These are phyloP conservation scores for Gamsiella multidivaricata DNA, from an alignment of 192 early-diverging fungal species.

Conservation along the genomic window DNA sequence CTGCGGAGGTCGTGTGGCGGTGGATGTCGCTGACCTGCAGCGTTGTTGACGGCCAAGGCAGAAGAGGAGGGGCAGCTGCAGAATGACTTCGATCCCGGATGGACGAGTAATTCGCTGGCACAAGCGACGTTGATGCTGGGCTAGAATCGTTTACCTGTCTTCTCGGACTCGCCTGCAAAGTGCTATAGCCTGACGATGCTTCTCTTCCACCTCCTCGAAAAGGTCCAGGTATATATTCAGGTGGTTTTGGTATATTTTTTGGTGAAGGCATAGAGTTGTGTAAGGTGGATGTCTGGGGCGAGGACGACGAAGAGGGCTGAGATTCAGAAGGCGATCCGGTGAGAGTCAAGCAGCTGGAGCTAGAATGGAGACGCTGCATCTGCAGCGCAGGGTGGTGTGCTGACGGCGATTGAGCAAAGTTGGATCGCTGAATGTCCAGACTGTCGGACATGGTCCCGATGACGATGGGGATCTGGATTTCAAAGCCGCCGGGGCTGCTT, in stretches of 20 bases:
- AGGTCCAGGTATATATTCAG: not conserved
- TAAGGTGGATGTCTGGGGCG: not conserved
- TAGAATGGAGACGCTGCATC: not conserved
- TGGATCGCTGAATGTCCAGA: not conserved
- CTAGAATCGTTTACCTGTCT: not conserved
- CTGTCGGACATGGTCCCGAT: slow-evolving; percentile 31
- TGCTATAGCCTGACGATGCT: not conserved
- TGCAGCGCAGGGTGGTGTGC: not conserved
- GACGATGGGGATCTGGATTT: slow-evolving; percentile 26
- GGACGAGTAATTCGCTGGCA: not conserved
- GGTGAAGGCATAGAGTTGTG: not conserved
- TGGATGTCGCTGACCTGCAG: too few species aligned
- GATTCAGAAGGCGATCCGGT: not conserved
- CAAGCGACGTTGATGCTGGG: not conserved
- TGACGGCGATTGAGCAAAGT: not conserved
- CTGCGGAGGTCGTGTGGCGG: too few species aligned
- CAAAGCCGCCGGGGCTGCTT: slow-evolving; percentile 22
- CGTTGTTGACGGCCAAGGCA: too few species aligned
- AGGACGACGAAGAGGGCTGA: not conserved
- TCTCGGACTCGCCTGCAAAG: not conserved
- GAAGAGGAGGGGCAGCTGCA: not conserved
- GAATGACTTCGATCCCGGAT: not conserved
- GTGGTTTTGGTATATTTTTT: not conserved
- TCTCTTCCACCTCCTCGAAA: not conserved
- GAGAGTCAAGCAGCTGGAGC: not conserved